Evolutionary conservation across 345 rosid species (phyloP).

Genomic region (Gynandropsis gynandra): DNA sequence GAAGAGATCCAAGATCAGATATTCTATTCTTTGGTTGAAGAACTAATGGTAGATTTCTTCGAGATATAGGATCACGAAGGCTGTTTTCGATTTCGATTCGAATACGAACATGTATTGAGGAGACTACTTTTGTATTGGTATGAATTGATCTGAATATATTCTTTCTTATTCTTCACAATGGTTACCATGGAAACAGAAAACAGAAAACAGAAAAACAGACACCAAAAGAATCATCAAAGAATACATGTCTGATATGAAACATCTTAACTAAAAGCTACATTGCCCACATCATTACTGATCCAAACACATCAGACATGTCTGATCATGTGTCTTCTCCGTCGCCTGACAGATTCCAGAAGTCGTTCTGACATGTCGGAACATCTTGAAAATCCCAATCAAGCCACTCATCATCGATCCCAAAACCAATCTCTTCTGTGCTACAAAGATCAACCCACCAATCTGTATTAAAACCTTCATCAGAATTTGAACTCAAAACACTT

Average conservation of each 20-base stretch:
- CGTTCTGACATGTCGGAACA: slow-evolving; percentile 18
- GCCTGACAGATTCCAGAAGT: slow-evolving; percentile 26
- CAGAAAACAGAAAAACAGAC: no score
- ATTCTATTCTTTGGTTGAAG: slow-evolving; percentile 51
- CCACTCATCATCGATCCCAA: slow-evolving; percentile 30
- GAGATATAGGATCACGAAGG: background rate
- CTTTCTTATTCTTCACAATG: no score
- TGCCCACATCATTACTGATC: no score
- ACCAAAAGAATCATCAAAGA: no score
- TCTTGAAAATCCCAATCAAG: slow-evolving; percentile 33
- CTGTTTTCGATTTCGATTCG: no score
- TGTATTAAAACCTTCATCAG: slow-evolving; percentile 21
- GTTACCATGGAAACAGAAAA: no score
- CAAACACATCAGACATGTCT: slow-evolving; percentile 11
- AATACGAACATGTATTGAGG: no score
- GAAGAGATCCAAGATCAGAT: slow-evolving; percentile 52
- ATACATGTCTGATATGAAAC: no score
- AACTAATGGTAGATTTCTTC: slow-evolving; percentile 47
- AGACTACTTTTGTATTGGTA: no score
- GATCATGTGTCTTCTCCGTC: slow-evolving; percentile 24
- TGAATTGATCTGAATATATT: no score
- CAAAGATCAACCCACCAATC: slow-evolving; percentile 20
- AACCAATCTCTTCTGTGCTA: slow-evolving; percentile 18
- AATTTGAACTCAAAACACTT: slow-evolving; percentile 28
- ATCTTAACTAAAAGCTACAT: no score